Percentiles rank a stretch among this genome's conserved stretches.
These are phyloP conservation scores for Aspergillus carbonarius DNA, from an alignment of 2,329 filamentous ascomycete genomes.

Conservation along the genomic window DNA sequence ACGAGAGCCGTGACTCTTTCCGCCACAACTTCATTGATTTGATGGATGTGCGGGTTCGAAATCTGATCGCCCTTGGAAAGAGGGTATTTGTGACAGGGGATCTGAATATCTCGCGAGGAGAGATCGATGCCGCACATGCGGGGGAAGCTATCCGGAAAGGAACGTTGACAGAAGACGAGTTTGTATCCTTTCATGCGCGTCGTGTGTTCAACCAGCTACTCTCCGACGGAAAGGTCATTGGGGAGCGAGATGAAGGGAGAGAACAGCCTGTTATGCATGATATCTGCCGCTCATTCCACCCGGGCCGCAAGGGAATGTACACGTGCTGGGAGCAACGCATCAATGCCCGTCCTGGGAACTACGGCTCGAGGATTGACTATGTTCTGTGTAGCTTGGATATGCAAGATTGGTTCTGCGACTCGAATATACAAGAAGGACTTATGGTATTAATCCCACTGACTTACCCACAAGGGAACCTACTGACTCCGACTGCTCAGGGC, in stretches of 20 bases:
- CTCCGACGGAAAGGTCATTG: conserved; percentile 65
- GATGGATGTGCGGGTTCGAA: conserved; percentile 80
- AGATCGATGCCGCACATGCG: conserved; percentile 74
- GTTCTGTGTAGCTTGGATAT: conserved; percentile 78
- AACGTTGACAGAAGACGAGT: conserved; percentile 67
- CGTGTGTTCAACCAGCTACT: conserved; percentile 85
- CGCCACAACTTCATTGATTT: conserved; percentile 75
- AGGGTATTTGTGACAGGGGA: conserved; percentile 84
- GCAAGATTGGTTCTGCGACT: conserved; percentile 73
- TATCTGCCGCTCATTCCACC: conserved; percentile 77
- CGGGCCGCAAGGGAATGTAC: conserved; percentile 82
- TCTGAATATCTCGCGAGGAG: conserved; percentile 71
- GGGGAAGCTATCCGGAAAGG: conserved; percentile 71
- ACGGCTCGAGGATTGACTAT: conserved; percentile 90
- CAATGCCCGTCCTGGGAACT: conserved; percentile 94
- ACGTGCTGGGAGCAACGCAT: conserved; percentile 96
- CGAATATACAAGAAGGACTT: conserved; percentile 89
- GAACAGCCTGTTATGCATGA: conserved; percentile 77
- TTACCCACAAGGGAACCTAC: background rate
- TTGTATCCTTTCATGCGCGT: conserved; percentile 68
- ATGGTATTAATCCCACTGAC: conserved; percentile 52
- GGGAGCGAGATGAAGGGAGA: conserved; percentile 65
- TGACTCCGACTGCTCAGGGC: conserved; percentile 51
- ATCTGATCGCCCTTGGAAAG: conserved; percentile 77
- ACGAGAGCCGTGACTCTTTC: conserved; percentile 80